phyloP scores from a whole-genome alignment of 2,329 filamentous ascomycete species.

The Orbilia ellipsospora region DNA sequence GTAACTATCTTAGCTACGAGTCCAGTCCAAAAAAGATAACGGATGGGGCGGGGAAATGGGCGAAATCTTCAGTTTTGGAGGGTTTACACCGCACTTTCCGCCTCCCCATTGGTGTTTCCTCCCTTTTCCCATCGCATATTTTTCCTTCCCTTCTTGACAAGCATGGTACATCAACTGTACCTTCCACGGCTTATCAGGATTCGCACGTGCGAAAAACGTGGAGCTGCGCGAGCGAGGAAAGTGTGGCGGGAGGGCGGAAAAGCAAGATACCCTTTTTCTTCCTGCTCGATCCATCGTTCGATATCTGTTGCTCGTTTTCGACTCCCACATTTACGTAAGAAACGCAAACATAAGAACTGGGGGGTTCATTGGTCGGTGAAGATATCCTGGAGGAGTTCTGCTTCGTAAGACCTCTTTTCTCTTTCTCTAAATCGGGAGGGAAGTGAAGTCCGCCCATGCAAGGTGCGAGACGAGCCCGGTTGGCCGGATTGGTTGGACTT shows the following conservation, averaged over 20 bases:
- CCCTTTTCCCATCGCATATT: slow-evolving; percentile 4
- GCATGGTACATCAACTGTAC: slow-evolving; percentile 1
- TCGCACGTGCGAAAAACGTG: slow-evolving; percentile 56
- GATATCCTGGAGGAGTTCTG: slow-evolving; percentile 24
- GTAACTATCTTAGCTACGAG: too few relatives aligned
- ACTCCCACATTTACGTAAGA: slow-evolving; percentile 26
- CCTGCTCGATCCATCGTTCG: not conserved
- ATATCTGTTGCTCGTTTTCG: too few relatives aligned
- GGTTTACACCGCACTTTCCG: slow-evolving; percentile 9
- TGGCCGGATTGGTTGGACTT: slow-evolving; percentile 21
- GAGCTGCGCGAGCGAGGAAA: slow-evolving; percentile 16
- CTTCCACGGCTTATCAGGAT: slow-evolving; percentile 10
- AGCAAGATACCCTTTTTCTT: not conserved
- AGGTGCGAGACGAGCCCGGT: slow-evolving; percentile 35
- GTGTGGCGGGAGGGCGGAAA: slow-evolving; percentile 10
- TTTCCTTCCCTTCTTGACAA: not conserved
- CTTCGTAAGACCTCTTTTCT: not conserved
- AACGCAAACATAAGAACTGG: not conserved
- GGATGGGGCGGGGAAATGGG: slow-evolving; percentile 15
- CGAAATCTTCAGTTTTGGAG: slow-evolving; percentile 1
- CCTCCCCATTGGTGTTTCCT: not conserved
- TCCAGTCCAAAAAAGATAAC: not conserved
- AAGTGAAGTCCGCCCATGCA: not conserved
- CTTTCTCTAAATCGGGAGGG: not conserved
- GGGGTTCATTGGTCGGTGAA: not conserved